Evolutionary conservation across 345 rosid genomes (phyloP), one percentile per base, ranked within the genome.

Genomic region (Reutealis trisperma): DNA sequence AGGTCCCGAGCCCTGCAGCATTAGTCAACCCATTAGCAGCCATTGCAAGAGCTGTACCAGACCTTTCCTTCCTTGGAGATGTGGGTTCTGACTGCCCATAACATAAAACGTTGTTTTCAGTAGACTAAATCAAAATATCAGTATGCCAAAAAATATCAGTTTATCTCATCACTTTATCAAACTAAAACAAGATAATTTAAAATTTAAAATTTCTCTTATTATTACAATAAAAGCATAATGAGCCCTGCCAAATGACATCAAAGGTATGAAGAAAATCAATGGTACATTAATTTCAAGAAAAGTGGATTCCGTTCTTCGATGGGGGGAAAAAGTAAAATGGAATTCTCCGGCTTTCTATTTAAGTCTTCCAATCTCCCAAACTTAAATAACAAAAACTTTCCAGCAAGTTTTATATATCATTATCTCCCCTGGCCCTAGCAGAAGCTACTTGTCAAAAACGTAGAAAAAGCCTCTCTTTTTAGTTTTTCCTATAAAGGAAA

Each of bases 1-100:
- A 77, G 71, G 70, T 61, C 71, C 85, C 80, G 34, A 84, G 78
- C 42, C 82, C 87, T 11, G 78, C 77, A 51, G 85, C 91, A 66
- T 84, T 80, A 61, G 81, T 83, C 44, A 83, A 72, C 77, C 92
- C 92, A 87, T 85, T 91, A 13, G 83, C 74, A 67, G 89, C 83
- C 44, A 84, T 77, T n/a, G 89, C 90, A 60, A 87, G 82, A 75
- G 86, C 85, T 77, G 87, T 67, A 75, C 88, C 88, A 47, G 90
- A 79, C 75, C 74, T 51, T 34, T 85, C 88, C 69, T 89, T 94
- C 80, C 90, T 87, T 18, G 98, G 99, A 62, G 99, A 96, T 58
- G 95, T 87, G 63, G 99, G 97, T 78, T 96, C 99, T 42, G 95
- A 83, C 98, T 96, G 90, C 76, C 12, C 59, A 54, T 8, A 18